Percentiles rank a stretch among this genome's conserved stretches.
Evolutionary conservation across 2,329 filamentous ascomycete species (phyloP).

Genomic region (Botrytis byssoidea): DNA sequence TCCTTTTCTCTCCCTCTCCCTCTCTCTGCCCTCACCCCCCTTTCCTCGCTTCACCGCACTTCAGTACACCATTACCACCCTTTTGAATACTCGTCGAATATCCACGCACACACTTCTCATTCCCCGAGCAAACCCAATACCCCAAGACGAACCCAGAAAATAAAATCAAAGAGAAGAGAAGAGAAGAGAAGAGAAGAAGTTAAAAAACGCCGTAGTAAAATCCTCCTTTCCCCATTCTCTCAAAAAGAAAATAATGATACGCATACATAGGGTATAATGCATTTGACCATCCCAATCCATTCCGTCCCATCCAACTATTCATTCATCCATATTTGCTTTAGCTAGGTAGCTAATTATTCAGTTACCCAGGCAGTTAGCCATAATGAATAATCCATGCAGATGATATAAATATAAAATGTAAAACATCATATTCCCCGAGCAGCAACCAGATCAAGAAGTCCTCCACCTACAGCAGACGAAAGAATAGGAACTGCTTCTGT

Average conservation of each 20-base stretch:
- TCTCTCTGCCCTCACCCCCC: accelerated
- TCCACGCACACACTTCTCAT: not conserved
- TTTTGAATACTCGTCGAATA: not conserved
- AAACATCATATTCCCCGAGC: not conserved
- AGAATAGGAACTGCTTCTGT: not conserved
- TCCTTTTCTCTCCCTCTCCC: not conserved
- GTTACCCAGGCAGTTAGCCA: not conserved
- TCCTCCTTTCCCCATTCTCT: not conserved
- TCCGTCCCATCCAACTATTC: not conserved
- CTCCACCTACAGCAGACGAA: not conserved
- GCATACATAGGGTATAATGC: conserved; percentile 11
- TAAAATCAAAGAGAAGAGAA: not conserved
- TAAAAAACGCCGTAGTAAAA: not conserved
- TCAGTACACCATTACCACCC: not conserved
- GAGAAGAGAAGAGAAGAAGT: not conserved
- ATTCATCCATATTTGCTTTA: not conserved
- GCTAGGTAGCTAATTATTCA: not conserved
- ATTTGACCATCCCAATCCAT: not conserved
- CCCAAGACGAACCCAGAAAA: not conserved
- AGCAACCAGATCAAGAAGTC: not conserved
- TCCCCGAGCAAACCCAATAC: not conserved
- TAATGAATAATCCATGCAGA: not conserved
- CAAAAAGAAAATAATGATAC: not conserved
- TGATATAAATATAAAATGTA: not conserved
- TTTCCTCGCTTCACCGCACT: not conserved